Evolutionary conservation across 768 basidiomycete genomes (phyloP).

Genomic region (Lepiota subincarnata): DNA sequence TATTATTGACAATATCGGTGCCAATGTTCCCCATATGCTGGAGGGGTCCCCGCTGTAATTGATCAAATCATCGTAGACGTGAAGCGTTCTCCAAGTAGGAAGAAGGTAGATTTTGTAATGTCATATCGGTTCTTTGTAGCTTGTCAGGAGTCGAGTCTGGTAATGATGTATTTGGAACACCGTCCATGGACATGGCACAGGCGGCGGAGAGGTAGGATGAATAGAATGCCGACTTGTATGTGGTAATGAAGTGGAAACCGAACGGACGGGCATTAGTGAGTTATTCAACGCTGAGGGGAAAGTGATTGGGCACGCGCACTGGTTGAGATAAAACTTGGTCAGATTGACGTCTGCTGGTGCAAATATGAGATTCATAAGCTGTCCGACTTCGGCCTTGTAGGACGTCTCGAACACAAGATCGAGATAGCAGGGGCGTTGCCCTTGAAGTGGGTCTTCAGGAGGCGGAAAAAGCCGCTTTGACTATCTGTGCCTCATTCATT

Average conservation of each 20-base stretch:
- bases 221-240: constrained; percentile 97
- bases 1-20: constrained; percentile 98
- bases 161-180: constrained; percentile 47
- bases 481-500: constrained; percentile 96
- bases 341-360: constrained; percentile 94
- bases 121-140: constrained; percentile 43
- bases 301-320: constrained; percentile 42
- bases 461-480: constrained; percentile 86
- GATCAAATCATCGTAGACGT: constrained; percentile 96
- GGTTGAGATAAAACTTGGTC: constrained; percentile 79
- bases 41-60: constrained; percentile 88
- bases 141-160: constrained; percentile 18
- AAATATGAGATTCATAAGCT: constrained; percentile 92
- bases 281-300: neutral
- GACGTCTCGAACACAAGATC: constrained; percentile 90
- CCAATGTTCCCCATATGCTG: constrained; percentile 95
- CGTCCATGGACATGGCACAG: constrained; percentile 79
- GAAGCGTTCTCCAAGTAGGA: constrained; percentile 97
- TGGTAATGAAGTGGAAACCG: constrained; percentile 88
- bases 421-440: constrained; percentile 75
- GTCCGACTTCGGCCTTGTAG: constrained; percentile 93
- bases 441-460: constrained; percentile 58
- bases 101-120: constrained; percentile 71
- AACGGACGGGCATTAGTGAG: neutral
- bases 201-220: constrained; percentile 99